Conservation (phyloP, 805 yeast species). For the Starmerella davenportii region DNA sequence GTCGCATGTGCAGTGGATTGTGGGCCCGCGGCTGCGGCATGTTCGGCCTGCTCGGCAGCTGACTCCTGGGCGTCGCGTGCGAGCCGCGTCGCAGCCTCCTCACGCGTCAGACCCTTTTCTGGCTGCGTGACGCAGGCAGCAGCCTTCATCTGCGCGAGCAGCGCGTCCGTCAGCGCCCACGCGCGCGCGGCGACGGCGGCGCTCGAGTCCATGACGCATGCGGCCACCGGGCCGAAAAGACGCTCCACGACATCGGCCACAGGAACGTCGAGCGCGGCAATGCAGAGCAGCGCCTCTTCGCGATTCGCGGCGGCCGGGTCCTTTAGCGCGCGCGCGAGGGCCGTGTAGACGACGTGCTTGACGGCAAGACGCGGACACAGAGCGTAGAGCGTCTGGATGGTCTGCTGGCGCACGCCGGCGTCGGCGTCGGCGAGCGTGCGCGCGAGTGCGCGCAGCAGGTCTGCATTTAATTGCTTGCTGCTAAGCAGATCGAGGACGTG, state of each 20-base stretch:
- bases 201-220: constrained; percentile 62
- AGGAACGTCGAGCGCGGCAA: constrained; percentile 49
- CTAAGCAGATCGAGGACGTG: constrained; percentile 44
- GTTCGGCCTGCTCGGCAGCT: too few relatives aligned
- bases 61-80: too few relatives aligned
- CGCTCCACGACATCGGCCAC: constrained; percentile 64
- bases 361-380: constrained; percentile 44
- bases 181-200: constrained; percentile 57
- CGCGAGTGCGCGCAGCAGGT: constrained; percentile 61
- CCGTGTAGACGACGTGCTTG: constrained; percentile 67
- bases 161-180: constrained; percentile 42
- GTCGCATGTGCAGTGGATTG: too few relatives aligned
- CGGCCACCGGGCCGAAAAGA: constrained; percentile 68
- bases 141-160: constrained; percentile 35
- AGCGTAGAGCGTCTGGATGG: constrained; percentile 49
- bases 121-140: constrained; percentile 23
- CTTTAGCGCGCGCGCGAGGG: constrained; percentile 62
- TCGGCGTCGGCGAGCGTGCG: constrained; percentile 61
- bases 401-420: constrained; percentile 61
- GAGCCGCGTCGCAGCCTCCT: background rate
- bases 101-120: background rate
- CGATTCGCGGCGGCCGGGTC: constrained; percentile 66
- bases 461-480: constrained; percentile 72
- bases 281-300: constrained; percentile 57
- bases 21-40: too few relatives aligned